Evolutionary conservation across 2,329 filamentous ascomycete species (phyloP), one percentile per base, ranked within the genome.

Genomic region (Arachnomyces sp.): DNA sequence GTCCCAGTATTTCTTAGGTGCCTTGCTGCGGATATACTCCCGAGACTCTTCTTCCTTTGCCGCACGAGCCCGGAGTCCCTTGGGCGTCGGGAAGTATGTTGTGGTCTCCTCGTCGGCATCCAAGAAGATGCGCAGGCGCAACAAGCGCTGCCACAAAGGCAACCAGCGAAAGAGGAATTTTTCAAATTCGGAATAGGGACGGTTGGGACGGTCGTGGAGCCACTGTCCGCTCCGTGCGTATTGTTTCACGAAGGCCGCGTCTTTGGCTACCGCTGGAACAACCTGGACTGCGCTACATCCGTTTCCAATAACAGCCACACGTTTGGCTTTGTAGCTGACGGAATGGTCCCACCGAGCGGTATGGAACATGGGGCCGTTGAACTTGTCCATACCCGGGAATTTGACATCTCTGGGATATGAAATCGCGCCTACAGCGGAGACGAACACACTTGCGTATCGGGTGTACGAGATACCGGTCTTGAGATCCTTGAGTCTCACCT

Each of bases 341-440:
- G 28, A 31, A 36, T 67, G 68, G 40, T 70, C 56, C 68, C 69
- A 72, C 4, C 65, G 60, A 2, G 59, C 53, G 1, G 67, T 66
- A 47, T 72, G 68, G 40, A 71, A 68, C 28, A 59, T 55, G 2
- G 60, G 48, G 8, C 67, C 66, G 15, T 59, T 42, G 48, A 67
- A 72, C 0, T 25, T 41, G 15, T 51, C 48, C 31, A 54, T 45
- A 9, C 52, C 52, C 5, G 40, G 33, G 15, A 54, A 44, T 4
- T 40, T 38, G 6, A 36, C 31, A 18, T 51, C 48, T 28, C 43
- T 34, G 4, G 48, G 49, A 3, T 44, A 36, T 3, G 47, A 49
- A 28, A 52, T 50, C 2, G 39, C 43, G 12, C 54, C 54, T 8
- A 55, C 48, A 5, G 48, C 47, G 7, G 53, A 55, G 11, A 56